Conservation (phyloP, 257 asterid species). For the Agastache rugosa region DNA sequence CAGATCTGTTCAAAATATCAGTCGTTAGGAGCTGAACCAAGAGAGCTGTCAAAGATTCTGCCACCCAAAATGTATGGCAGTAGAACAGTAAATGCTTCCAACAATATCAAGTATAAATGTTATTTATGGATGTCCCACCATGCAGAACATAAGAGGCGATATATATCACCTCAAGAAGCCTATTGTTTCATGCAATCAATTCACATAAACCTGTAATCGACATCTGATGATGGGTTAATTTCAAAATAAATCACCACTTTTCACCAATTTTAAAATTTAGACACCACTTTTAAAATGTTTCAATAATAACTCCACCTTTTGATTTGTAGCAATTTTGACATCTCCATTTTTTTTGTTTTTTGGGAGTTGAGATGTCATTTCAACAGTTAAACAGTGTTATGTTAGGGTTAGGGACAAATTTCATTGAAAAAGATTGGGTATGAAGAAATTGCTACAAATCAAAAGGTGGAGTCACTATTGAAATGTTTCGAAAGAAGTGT, state of each 20-base stretch:
- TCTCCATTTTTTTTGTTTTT: not conserved
- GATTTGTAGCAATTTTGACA: not conserved
- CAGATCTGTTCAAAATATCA: constrained; percentile 65
- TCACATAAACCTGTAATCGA: constrained; percentile 19
- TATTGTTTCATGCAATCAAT: constrained; percentile 28
- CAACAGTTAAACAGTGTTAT: not conserved
- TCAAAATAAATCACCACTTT: not conserved
- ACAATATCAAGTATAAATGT: not conserved
- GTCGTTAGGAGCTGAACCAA: constrained; percentile 33
- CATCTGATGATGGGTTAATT: not conserved
- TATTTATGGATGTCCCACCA: constrained; percentile 3
- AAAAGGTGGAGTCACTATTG: not conserved
- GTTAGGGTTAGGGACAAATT: not conserved
- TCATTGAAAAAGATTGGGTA: not conserved
- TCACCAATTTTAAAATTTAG: not conserved
- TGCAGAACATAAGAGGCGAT: not conserved
- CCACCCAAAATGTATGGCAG: constrained; percentile 17
- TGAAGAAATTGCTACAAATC: too few species aligned
- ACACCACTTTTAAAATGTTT: not conserved
- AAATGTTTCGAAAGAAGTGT: not conserved
- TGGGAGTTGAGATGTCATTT: not conserved
- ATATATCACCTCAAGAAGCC: constrained; percentile 2
- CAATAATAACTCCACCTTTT: not conserved
- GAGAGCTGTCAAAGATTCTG: not conserved
- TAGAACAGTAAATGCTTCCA: constrained; percentile 14